A percentile compares a stretch with the other conserved stretches of the same genome.
These are phyloP conservation scores for Xylaria sp. DNA, from an alignment of 2,329 filamentous ascomycete species.

Conservation along the genomic window DNA sequence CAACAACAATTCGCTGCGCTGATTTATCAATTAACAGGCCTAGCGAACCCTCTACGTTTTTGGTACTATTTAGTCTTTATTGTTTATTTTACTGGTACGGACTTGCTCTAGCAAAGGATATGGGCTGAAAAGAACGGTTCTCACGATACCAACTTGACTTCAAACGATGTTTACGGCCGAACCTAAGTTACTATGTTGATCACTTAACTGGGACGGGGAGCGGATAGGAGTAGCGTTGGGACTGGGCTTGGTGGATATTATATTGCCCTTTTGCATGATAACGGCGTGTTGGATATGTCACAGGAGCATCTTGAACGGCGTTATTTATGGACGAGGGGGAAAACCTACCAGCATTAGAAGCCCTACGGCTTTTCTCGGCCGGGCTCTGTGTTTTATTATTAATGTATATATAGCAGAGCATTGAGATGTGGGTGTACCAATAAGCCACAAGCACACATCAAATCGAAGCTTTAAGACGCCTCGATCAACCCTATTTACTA, in stretches of 20 bases:
- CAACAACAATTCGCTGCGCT: constrained; percentile 41
- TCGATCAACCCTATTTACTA: too few relatives aligned
- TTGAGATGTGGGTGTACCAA: constrained; percentile 14
- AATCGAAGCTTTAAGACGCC: background rate
- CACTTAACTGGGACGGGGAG: constrained; percentile 2
- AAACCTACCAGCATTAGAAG: constrained; percentile 19
- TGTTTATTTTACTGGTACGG: constrained; percentile 24
- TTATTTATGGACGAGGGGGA: constrained; percentile 12
- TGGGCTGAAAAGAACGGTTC: constrained; percentile 29
- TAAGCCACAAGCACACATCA: constrained; percentile 1
- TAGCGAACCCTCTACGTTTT: constrained; percentile 25
- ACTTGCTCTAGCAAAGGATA: constrained; percentile 20
- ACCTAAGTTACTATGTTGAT: constrained; percentile 5
- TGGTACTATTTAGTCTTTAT: constrained; percentile 28
- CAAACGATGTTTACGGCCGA: constrained; percentile 37
- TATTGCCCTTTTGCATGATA: constrained; percentile 21
- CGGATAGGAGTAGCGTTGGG: constrained; percentile 7
- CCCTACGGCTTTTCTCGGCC: constrained; percentile 1
- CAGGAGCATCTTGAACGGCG: constrained; percentile 26
- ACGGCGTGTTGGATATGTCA: constrained; percentile 20
- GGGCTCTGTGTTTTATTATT: constrained; percentile 20
- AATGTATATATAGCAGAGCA: constrained; percentile 25
- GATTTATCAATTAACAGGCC: constrained; percentile 9
- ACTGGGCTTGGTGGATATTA: constrained; percentile 15
- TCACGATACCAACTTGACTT: constrained; percentile 39